A percentile compares a stretch with the other conserved stretches of the same genome.
These are phyloP conservation scores for Boletus speciosus DNA, from an alignment of 768 basidiomycete genomes.

Conservation along the genomic window DNA sequence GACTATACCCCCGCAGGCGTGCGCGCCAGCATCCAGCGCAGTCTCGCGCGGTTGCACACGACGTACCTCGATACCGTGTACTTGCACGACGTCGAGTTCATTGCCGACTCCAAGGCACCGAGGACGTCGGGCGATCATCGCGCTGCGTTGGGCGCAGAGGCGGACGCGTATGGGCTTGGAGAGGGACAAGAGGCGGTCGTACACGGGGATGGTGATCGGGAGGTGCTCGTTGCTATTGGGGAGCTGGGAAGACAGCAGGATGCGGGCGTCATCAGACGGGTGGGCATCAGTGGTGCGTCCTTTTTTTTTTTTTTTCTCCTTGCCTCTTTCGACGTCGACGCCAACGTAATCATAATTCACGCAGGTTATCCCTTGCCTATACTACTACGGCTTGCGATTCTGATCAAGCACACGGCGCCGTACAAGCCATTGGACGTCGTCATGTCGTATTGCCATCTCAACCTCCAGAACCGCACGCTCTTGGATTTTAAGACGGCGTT, in stretches of 20 bases:
- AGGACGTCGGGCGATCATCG: slow-evolving; percentile 53
- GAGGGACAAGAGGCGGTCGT: slow-evolving; percentile 54
- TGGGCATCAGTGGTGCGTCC: slow-evolving; percentile 73
- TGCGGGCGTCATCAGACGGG: slow-evolving; percentile 65
- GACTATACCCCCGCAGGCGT: slow-evolving; percentile 72
- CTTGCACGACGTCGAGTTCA: slow-evolving; percentile 82
- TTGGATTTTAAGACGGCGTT: slow-evolving; percentile 54
- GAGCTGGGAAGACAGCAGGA: slow-evolving; percentile 66
- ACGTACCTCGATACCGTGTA: slow-evolving; percentile 78
- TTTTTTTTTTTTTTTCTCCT: too few species aligned
- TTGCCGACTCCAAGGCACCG: slow-evolving; percentile 51
- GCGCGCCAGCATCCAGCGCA: slow-evolving; percentile 61
- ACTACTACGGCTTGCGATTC: slow-evolving; percentile 75
- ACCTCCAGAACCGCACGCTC: slow-evolving; percentile 67
- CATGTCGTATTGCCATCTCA: slow-evolving; percentile 79
- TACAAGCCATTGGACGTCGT: slow-evolving; percentile 74
- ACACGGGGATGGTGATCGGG: slow-evolving; percentile 67
- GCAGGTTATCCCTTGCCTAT: slow-evolving; percentile 79
- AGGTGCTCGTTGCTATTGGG: slow-evolving; percentile 61
- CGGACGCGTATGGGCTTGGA: slow-evolving; percentile 61
- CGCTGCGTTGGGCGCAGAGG: slow-evolving; percentile 50
- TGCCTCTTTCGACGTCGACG: background rate
- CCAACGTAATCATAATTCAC: background rate
- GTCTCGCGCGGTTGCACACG: slow-evolving; percentile 67
- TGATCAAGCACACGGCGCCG: slow-evolving; percentile 64